These are phyloP conservation scores for Gyrodon lividus DNA, from an alignment of 768 basidiomycete genomes.

Conservation along the genomic window DNA sequence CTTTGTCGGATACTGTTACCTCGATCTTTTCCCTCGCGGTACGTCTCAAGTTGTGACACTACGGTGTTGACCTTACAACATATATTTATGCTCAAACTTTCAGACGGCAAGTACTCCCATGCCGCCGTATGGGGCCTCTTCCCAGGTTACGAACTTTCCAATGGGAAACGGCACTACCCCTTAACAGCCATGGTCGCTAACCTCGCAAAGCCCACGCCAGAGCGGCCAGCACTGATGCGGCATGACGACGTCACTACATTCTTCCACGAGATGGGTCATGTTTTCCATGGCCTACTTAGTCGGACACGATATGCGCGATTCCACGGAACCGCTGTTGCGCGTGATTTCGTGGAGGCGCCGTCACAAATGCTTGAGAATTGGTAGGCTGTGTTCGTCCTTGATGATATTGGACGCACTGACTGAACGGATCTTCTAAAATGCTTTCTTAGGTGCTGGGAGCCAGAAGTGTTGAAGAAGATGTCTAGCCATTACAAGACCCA, in stretches of 20 bases:
- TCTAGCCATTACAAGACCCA: conserved; percentile 77
- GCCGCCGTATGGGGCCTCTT: conserved; percentile 83
- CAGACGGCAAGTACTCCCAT: conserved; percentile 80
- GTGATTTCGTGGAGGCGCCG: conserved; percentile 88
- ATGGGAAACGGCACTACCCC: conserved; percentile 68
- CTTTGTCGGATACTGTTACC: conserved; percentile 84
- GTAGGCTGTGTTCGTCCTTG: conserved; percentile 36
- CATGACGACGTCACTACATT: conserved; percentile 88
- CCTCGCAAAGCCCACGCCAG: conserved; percentile 79
- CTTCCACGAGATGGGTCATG: conserved; percentile 88
- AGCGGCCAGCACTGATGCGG: conserved; percentile 81
- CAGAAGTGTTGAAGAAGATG: conserved; percentile 71
- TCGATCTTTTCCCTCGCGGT: conserved; percentile 87
- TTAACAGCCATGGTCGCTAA: conserved; percentile 88
- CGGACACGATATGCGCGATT: conserved; percentile 71
- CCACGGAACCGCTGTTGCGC: conserved; percentile 79
- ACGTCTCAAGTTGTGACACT: conserved; percentile 14
- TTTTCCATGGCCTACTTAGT: conserved; percentile 69
- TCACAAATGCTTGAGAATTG: conserved; percentile 94
- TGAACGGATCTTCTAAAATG: not conserved
- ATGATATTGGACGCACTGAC: not conserved
- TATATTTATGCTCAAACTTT: not conserved
- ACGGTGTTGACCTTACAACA: not conserved
- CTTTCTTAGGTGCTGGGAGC: conserved; percentile 71
- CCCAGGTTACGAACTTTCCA: conserved; percentile 56